Evolutionary conservation across 345 rosid species (phyloP).

Genomic region (Boechera retrofracta): DNA sequence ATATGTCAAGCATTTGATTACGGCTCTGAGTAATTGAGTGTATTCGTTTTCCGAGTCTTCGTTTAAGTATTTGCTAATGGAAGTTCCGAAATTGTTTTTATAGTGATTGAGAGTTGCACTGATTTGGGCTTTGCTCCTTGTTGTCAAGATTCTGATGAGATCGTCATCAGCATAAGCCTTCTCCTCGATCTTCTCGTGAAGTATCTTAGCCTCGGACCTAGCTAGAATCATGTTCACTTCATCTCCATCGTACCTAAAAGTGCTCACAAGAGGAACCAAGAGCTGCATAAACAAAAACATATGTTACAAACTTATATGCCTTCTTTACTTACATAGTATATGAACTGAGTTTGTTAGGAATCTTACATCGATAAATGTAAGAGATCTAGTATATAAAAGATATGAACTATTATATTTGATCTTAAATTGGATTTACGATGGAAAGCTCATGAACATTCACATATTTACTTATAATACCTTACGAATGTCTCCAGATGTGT

Average conservation of each 20-base stretch:
- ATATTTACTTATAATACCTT: conserved; percentile 53
- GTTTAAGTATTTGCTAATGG: conserved; percentile 78
- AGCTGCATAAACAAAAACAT: conserved; percentile 54
- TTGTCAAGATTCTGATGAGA: conserved; percentile 73
- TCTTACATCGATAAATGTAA: not conserved
- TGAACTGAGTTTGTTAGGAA: not conserved
- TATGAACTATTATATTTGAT: not conserved
- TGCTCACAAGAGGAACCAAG: conserved; percentile 76
- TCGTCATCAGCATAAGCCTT: conserved; percentile 79
- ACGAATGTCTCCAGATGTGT: conserved; percentile 76
- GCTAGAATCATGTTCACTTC: conserved; percentile 75
- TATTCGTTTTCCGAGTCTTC: conserved; percentile 66
- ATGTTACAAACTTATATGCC: not conserved
- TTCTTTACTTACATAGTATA: not conserved
- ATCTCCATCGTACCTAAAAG: conserved; percentile 79
- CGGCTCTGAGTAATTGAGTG: conserved; percentile 65
- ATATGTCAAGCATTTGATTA: conserved; percentile 72
- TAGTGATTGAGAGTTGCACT: conserved; percentile 78
- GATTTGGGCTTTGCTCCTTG: conserved; percentile 84
- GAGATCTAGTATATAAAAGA: not conserved
- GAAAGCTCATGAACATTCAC: not conserved
- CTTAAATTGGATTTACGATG: not conserved
- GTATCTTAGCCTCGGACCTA: conserved; percentile 78
- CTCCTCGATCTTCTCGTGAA: conserved; percentile 70
- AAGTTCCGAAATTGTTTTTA: conserved; percentile 64